Evolutionary conservation across 2,329 filamentous ascomycete species (phyloP).

Genomic region (Cadophora sp.): DNA sequence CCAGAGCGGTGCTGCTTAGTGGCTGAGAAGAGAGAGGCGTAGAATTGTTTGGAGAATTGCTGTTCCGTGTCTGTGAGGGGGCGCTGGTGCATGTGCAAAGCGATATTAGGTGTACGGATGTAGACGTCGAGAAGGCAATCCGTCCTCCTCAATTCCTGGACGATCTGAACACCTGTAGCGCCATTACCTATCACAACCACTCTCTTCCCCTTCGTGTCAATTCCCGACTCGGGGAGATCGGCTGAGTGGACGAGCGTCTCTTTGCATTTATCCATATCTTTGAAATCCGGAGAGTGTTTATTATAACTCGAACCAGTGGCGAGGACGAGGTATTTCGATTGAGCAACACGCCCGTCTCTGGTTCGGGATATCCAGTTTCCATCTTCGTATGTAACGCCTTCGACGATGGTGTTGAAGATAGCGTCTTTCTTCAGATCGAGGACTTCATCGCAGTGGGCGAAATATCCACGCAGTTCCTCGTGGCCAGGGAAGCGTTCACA

Average conservation of each 20-base stretch:
- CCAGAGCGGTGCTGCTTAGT: too few relatives aligned
- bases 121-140: too few relatives aligned
- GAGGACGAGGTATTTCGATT: not conserved
- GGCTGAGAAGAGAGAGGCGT: too few relatives aligned
- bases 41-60: not conserved
- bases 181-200: not conserved
- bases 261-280: not conserved
- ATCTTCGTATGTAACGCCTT: not conserved
- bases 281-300: not conserved
- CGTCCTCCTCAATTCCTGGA: not conserved
- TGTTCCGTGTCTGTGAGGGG: not conserved
- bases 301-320: not conserved
- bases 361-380: not conserved
- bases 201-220: not conserved
- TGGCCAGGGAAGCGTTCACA: not conserved
- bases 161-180: slow-evolving; percentile 1
- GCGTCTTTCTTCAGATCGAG: not conserved
- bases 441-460: not conserved
- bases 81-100: not conserved
- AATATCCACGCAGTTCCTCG: not conserved
- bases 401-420: not conserved
- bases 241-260: not conserved
- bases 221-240: not conserved
- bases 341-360: not conserved
- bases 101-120: not conserved